Base-by-base conservation (phyloP, 2,329 filamentous ascomycete genomes). In the Tolypocladium tropicale region DNA sequence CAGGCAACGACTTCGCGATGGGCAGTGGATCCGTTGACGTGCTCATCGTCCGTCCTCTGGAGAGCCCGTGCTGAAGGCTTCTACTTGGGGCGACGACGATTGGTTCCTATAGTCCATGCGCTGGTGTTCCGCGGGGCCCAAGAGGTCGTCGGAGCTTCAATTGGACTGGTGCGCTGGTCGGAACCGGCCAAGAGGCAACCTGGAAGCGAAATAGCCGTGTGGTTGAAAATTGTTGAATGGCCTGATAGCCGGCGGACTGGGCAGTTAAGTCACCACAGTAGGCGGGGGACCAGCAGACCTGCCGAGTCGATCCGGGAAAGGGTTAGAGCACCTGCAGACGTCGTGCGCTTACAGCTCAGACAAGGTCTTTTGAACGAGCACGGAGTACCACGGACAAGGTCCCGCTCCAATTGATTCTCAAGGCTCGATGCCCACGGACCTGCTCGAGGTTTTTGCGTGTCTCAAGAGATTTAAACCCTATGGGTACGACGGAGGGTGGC, bases 41-140 rank as follows among this genome's bases (percentile, higher is more conserved):
- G 48, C 34, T 37, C 54, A 55, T 55, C 36, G 48, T 55, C 54
- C 36, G 48, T 55, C 54, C 48, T 53, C 23, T 37, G 37, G 32
- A 18, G 25, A 30, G 36, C n/a, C 25, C 21, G 28, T 23, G 14
- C 25, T 32, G 32, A 23, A 18, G 46, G 21, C 49, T 25, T 21
- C 11, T 39, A 30, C 46, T 4, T 18, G 28, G 46, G 28, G 46
- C 46, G 46, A 50, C 28, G 28, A 32, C 21, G 32, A 18, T n/a
- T 21, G 28, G 28, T 32, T n/a, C 11, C 28, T 32, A 2, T 7
- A 33, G 16, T n/a, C n/a, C n/a, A n/a, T 14, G 23, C 12, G 10
- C 3, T 7, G 21, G 33, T 10, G 18, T 21, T n/a, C 30, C 14
- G 28, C 46, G 10, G 11, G n/a, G 46, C 6, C 7, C 18, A 28